Evolutionary conservation across 257 asterid genomes (phyloP).

Genomic region (Solanum gandarillasii): DNA sequence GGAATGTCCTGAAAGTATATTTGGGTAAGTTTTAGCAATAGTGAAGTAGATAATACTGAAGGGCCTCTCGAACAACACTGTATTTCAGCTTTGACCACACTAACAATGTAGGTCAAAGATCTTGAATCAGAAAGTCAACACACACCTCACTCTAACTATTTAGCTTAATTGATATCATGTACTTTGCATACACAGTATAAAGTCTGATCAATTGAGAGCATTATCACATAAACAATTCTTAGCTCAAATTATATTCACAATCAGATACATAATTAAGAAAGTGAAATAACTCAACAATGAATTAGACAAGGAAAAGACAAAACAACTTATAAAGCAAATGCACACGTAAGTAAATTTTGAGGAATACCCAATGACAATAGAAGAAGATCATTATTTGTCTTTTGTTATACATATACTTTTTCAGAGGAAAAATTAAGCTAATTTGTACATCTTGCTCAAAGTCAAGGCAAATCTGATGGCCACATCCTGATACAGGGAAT

Average conservation of each 20-base stretch:
- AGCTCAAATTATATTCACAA: background rate
- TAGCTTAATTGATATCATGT: background rate
- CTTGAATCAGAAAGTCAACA: background rate
- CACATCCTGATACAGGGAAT: background rate
- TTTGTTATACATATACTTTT: background rate
- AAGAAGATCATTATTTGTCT: background rate
- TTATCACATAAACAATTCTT: background rate
- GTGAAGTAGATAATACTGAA: background rate
- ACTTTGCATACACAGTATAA: background rate
- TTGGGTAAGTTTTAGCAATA: background rate
- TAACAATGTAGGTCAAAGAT: background rate
- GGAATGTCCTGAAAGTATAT: slow-evolving; percentile 30
- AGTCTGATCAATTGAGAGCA: background rate
- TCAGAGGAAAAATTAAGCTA: background rate
- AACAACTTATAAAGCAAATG: background rate
- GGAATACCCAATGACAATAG: background rate
- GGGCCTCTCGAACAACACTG: background rate
- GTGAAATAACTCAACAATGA: background rate
- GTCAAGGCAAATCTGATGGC: background rate
- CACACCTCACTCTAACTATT: background rate
- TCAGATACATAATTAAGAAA: background rate
- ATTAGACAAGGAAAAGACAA: background rate
- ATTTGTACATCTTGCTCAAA: background rate
- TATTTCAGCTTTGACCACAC: background rate
- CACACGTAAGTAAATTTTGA: background rate